phyloP scores from a whole-genome alignment of 1,284 basidiomycete species.

The Pseudomicrostroma phylloplanum region DNA sequence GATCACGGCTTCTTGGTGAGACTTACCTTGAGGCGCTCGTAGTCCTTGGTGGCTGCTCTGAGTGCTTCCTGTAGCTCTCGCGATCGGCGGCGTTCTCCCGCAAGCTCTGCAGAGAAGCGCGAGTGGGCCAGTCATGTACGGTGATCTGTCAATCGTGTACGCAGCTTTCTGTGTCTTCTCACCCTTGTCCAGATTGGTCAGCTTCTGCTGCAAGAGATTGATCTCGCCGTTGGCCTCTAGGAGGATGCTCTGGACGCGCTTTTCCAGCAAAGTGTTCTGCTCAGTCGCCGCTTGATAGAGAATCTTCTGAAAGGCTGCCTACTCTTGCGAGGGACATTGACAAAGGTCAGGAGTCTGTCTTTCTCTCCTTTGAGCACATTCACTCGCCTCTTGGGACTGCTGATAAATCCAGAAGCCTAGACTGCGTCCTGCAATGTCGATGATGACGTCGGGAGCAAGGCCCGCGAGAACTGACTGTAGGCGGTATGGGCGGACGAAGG shows the following conservation, averaged over 20 bases:
- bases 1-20: too few species aligned
- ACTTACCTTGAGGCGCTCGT: constrained; percentile 3
- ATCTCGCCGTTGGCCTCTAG: constrained; percentile 5
- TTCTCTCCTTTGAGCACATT: neutral
- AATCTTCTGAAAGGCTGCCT: constrained; percentile 21
- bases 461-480: constrained; percentile 26
- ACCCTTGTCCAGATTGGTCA: neutral
- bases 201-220: neutral
- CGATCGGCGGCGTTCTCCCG: neutral
- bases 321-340: neutral
- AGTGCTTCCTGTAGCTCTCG: constrained; percentile 4
- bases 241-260: constrained; percentile 8
- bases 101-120: neutral
- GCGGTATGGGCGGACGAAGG: neutral
- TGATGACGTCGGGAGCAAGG: constrained; percentile 19
- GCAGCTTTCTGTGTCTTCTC: neutral
- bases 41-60: constrained; percentile 1
- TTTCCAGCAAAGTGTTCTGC: constrained; percentile 8
- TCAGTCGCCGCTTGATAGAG: constrained; percentile 25
- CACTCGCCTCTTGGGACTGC: constrained; percentile 13
- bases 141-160: neutral
- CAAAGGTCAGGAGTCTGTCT: neutral
- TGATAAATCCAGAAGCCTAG: constrained; percentile 29
- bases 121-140: neutral
- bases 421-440: constrained; percentile 22